Evolutionary conservation across 2,329 filamentous ascomycete species (phyloP), one percentile per base, ranked within the genome.

Genomic region (Penicillium digitatum): DNA sequence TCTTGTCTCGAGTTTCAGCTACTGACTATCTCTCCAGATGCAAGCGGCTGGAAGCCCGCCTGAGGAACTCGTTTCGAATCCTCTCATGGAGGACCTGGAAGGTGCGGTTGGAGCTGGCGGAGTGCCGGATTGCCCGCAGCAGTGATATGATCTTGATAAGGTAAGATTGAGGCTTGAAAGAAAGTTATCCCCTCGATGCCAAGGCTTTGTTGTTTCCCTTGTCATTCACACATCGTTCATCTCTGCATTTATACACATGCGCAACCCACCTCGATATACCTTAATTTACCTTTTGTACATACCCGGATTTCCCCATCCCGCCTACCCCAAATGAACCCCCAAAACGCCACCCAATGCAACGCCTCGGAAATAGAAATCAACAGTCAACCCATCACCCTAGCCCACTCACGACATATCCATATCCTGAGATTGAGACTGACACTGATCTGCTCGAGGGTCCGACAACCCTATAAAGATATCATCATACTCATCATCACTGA

Each of bases 21-120:
- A 49, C 53, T 67, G 27, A 63, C 59, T 34, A 38, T 31, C 52
- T 29, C n/a, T 56, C 55, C 68, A 96, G 93, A 99, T 99, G 94
- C 94, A 99, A 92, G 87, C 87, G 48, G 88, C 88, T 58, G 94
- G 94, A 10, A 91, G 89, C 20, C 94, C 94, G 42, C 94, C 94
- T 0, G 82, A 89, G 35, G 94, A 97, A 72, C 78, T 99, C 18
- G 88, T 99, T 16, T 66, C 73, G 18, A 76, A 75, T 43, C 75
- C 75, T 6, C 69, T 75, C 35, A 67, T 73, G 54, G 93, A 92
- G 53, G 90, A 96, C 69, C 88, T 95, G 83, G 86, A 87, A 52
- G 88, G 88, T 34, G 52, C 46, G 18, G 78, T 79, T 31, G 71
- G 81, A 8, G 74, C 76, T 35, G 81, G 81, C 58, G 72, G 83